Percentiles rank a stretch among this genome's conserved stretches.
These are phyloP conservation scores for Aspergillus funiculosus DNA, from an alignment of 495 filamentous ascomycete genomes.

Conservation along the genomic window DNA sequence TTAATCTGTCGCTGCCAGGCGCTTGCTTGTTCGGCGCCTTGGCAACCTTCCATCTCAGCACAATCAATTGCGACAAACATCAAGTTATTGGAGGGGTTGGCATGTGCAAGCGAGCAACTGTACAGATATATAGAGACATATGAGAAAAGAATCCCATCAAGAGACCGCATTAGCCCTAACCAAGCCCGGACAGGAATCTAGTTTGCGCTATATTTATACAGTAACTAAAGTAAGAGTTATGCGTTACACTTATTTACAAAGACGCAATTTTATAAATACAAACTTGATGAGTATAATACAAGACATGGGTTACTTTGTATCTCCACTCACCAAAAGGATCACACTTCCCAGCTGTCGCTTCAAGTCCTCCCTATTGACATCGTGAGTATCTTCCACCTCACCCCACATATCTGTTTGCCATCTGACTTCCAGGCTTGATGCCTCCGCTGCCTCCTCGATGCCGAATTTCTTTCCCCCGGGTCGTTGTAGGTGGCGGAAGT, in stretches of 20 bases:
- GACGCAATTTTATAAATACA: too few relatives aligned
- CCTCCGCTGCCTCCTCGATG: slow-evolving; percentile 61
- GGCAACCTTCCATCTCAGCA: slow-evolving; percentile 10
- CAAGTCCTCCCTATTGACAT: slow-evolving; percentile 91
- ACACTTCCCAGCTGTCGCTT: slow-evolving; percentile 83
- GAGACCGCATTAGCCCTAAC: too few relatives aligned
- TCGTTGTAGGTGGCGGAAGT: slow-evolving; percentile 45
- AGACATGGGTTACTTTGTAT: slow-evolving; percentile 26
- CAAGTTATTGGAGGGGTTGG: too few relatives aligned
- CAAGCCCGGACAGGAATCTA: too few relatives aligned
- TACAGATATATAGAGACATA: too few relatives aligned
- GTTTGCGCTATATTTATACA: too few relatives aligned
- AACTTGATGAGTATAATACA: neutral
- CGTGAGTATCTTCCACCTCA: slow-evolving; percentile 96
- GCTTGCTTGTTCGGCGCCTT: slow-evolving; percentile 14
- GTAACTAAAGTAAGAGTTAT: too few relatives aligned
- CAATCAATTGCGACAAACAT: neutral
- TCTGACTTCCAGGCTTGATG: slow-evolving; percentile 75
- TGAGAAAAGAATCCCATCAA: too few relatives aligned
- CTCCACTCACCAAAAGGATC: slow-evolving; percentile 67
- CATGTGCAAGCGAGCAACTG: too few relatives aligned
- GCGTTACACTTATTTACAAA: too few relatives aligned
- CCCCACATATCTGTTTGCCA: slow-evolving; percentile 93
- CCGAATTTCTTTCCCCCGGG: slow-evolving; percentile 38
- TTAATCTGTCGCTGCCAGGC: slow-evolving; percentile 4